These are phyloP conservation scores for Ustilago lituana DNA, from an alignment of 1,284 basidiomycete genomes.

Conservation along the genomic window DNA sequence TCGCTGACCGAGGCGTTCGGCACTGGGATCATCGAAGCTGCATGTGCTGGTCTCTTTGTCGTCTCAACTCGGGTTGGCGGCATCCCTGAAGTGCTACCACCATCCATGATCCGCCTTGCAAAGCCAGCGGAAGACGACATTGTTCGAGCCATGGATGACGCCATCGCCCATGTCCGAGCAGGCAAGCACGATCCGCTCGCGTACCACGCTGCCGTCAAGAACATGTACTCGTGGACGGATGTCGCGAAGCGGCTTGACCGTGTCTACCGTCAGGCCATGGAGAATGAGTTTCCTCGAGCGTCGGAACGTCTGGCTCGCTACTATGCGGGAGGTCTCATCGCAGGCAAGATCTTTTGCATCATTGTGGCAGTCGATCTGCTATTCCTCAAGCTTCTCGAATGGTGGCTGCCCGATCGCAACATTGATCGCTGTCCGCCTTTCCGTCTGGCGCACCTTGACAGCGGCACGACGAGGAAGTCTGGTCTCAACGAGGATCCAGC, in stretches of 20 bases:
- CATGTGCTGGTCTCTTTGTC: constrained; percentile 90
- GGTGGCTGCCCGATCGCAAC: constrained; percentile 26
- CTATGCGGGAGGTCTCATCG: constrained; percentile 76
- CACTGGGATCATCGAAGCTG: constrained; percentile 94
- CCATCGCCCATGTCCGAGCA: constrained; percentile 76
- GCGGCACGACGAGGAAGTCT: too few relatives aligned
- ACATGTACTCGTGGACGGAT: constrained; percentile 88
- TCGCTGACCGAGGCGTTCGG: constrained; percentile 97
- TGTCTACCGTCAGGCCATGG: constrained; percentile 80
- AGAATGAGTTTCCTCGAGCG: constrained; percentile 38
- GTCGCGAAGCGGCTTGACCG: constrained; percentile 81
- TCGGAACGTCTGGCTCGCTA: constrained; percentile 64
- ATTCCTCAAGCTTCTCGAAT: constrained; percentile 78
- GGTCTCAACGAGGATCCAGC: too few relatives aligned
- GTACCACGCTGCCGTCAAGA: constrained; percentile 81
- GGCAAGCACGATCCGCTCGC: constrained; percentile 79
- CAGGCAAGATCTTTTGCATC: constrained; percentile 79
- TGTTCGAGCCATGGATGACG: constrained; percentile 81
- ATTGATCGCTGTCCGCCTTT: constrained; percentile 32
- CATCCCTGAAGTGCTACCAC: constrained; percentile 91
- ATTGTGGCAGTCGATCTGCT: constrained; percentile 82
- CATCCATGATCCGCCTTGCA: constrained; percentile 92
- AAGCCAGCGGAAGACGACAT: constrained; percentile 88
- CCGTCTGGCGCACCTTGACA: constrained; percentile 9
- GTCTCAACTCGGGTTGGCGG: constrained; percentile 94